Evolutionary conservation across 2,329 filamentous ascomycete species (phyloP).

Genomic region (Paramyrothecium roridum): DNA sequence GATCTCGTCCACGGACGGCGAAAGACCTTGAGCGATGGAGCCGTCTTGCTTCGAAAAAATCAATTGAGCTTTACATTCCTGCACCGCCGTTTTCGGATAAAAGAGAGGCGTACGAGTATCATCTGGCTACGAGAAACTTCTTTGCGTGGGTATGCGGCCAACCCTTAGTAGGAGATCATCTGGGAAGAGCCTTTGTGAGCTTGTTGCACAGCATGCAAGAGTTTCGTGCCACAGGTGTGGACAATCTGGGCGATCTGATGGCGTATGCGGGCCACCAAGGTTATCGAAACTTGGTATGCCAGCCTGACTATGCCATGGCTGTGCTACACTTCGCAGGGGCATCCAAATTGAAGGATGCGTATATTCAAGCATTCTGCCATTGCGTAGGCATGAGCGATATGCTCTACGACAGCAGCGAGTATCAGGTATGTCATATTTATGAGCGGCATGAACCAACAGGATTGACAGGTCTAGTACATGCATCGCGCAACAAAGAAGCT

Average conservation of each 20-base stretch:
- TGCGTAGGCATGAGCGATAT: constrained; percentile 73
- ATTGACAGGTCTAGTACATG: constrained; percentile 37
- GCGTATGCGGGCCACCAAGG: constrained; percentile 66
- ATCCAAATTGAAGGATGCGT: constrained; percentile 61
- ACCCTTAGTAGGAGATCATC: constrained; percentile 63
- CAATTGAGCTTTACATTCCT: constrained; percentile 66
- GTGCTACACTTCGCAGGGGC: constrained; percentile 66
- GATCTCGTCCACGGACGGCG: constrained; percentile 14
- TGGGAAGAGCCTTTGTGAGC: constrained; percentile 61
- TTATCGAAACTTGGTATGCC: constrained; percentile 64
- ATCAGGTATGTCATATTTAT: constrained; percentile 44
- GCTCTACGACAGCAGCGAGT: constrained; percentile 55
- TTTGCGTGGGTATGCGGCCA: constrained; percentile 67
- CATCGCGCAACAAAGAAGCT: constrained; percentile 58
- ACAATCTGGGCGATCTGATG: constrained; percentile 60
- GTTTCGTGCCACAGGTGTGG: constrained; percentile 49
- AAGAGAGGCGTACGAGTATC: constrained; percentile 56
- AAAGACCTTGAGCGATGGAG: constrained; percentile 29
- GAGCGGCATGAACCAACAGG: not conserved
- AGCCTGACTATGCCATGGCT: constrained; percentile 66
- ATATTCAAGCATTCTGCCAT: constrained; percentile 72
- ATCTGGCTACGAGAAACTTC: constrained; percentile 70
- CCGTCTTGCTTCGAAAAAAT: constrained; percentile 22
- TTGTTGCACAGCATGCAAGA: constrained; percentile 64
- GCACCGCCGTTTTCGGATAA: constrained; percentile 52